Conservation (phyloP, 2,329 filamentous ascomycete genomes). For the Bipolaris sorokiniana region DNA sequence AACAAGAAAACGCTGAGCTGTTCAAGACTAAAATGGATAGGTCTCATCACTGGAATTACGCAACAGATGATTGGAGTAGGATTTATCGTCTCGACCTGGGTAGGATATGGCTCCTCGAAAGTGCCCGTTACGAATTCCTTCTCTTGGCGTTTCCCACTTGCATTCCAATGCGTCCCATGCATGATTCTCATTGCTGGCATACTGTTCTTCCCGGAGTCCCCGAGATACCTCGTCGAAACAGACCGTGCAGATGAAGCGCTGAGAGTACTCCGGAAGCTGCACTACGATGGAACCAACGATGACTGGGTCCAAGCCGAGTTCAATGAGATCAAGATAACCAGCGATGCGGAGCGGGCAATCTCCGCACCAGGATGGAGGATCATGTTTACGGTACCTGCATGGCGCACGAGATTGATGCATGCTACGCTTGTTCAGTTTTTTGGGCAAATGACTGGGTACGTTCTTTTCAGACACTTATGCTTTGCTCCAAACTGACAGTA, state of each 20-base stretch:
- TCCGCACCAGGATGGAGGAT: slow-evolving; percentile 61
- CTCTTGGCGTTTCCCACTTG: slow-evolving; percentile 54
- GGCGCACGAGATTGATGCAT: slow-evolving; percentile 67
- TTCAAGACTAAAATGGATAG: slow-evolving; percentile 17
- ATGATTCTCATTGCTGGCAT: slow-evolving; percentile 53
- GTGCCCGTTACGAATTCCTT: slow-evolving; percentile 47
- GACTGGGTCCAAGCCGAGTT: slow-evolving; percentile 65
- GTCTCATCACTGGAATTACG: slow-evolving; percentile 61
- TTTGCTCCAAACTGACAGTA: slow-evolving; percentile 10
- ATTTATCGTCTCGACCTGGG: slow-evolving; percentile 62
- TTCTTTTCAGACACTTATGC: neutral
- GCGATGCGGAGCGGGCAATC: slow-evolving; percentile 64
- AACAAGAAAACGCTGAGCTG: neutral
- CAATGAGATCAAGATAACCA: slow-evolving; percentile 66
- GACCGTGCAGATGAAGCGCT: slow-evolving; percentile 63
- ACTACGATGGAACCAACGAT: slow-evolving; percentile 61
- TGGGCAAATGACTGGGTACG: slow-evolving; percentile 66
- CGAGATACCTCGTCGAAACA: slow-evolving; percentile 50
- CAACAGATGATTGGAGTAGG: slow-evolving; percentile 65
- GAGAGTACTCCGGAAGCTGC: slow-evolving; percentile 55
- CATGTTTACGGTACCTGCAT: slow-evolving; percentile 64
- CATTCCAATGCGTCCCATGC: slow-evolving; percentile 55
- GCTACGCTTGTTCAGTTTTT: slow-evolving; percentile 69
- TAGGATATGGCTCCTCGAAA: slow-evolving; percentile 54
- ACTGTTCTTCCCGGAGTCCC: slow-evolving; percentile 51